Base-by-base conservation (phyloP, 345 rosid species). In the Dimocarpus longan region DNA sequence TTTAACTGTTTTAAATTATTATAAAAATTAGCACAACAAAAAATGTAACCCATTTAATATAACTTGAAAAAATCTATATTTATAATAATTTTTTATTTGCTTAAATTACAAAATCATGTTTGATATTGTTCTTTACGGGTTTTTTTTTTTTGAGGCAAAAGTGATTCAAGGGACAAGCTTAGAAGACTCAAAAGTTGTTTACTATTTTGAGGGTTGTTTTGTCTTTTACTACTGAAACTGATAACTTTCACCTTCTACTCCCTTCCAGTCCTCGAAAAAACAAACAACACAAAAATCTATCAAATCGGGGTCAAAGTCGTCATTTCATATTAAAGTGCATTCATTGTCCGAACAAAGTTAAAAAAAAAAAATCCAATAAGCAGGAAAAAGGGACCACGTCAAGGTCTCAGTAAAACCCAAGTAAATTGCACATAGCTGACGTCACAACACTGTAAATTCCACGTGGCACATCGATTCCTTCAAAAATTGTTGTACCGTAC, bases 391-490 rank as follows among this genome's bases (percentile, higher is more conserved):
- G 2, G 16, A 7, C 39, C 50, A 52, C 50, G 37, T n/a, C 50
- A n/a, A 66, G 4, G 48, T 12, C 63, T 52, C 15, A 39, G 72
- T 67, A 2, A 76, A 66, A 52, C 6, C 78, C 26, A 75, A 26
- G 50, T 48, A 16, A 75, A 75, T 63, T 3, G 8, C 15, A 22
- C 5, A 0, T 2, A 11, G 21, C 28, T 28, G 19, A 48, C 71
- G 71, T 75, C 78, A 52, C 4, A 32, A 3, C 6, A 46, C 32
- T 0, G 70, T 65, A 52, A 32, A 15, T 9, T 7, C 46, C 42
- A 76, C 79, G 73, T 54, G 72, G 79, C 72, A 48, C 72, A 28
- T 66, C 71, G 26, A 21, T 37, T 19, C 50, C 48, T 0, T n/a
- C 52, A 52, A 52, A 50, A 44, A 32, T 63, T 28, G 64, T n/a